Base-by-base conservation (phyloP, 192 early-diverging fungal genomes). In the Coemansia asiatica region DNA sequence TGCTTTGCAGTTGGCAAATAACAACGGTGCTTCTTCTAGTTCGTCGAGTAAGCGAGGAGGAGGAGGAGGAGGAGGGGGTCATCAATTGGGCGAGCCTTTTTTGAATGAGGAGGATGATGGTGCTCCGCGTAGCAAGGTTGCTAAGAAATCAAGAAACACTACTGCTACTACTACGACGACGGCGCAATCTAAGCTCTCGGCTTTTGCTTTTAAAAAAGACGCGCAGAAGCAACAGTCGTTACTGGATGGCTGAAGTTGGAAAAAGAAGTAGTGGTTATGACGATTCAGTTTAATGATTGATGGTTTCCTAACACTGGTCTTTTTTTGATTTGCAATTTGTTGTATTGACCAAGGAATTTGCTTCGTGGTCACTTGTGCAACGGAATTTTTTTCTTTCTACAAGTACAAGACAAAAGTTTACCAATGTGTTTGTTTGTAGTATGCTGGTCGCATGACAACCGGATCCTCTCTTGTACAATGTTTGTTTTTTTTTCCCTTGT, bases 201-300 rank as follows among this genome's bases (percentile, higher is more conserved):
- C 68, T 3, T 76, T 70, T 63, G 60, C 63, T 3, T 70, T 70
- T 29, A 69, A 70, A 13, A 69, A 66, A 21, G 49, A 46, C 31
- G 18, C 4, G 29, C 13, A 4, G 23, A 5, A 40, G 27, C 4
- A 40, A 13, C 31, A 7, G 40, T 6, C 38, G 38, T 8, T 5
- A 2, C 5, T 33, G 7, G 57, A 48, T n/a, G 46, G 16, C 46
- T 7, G 38, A 6, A 40, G 8, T 33, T 33, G 31, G 31, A 3
- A 33, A 8, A 3, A 33, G 8, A 3, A 33, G 31, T 8, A 33
- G 31, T 8, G 31, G 31, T 3, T 3, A 33, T 33, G 31, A 8
- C 31, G 31, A n/a, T n/a, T n/a, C n/a, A n/a, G n/a, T n/a, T n/a
- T n/a, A n/a, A n/a, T n/a, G n/a, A n/a, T n/a, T n/a, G n/a, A n/a